Conservation (phyloP, 2,329 filamentous ascomycete genomes). For the Emmonsiellopsis sp. region DNA sequence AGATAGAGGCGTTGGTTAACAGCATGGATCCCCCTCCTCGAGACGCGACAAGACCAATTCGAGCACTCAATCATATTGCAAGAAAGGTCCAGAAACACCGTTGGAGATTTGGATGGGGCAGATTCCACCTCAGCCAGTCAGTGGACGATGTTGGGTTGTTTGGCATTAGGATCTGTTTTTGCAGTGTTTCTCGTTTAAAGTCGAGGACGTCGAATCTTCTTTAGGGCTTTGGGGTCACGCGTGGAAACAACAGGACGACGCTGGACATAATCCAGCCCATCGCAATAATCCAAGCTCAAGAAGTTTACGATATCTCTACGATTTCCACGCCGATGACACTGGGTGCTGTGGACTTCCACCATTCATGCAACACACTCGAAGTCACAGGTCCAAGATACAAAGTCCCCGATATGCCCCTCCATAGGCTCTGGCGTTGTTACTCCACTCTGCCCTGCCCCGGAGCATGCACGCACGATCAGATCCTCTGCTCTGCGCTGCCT, state of each 20-base stretch:
- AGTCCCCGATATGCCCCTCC: background rate
- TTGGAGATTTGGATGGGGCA: background rate
- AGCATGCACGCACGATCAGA: background rate
- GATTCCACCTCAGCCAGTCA: background rate
- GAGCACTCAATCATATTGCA: slow-evolving; percentile 1
- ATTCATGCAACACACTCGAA: background rate
- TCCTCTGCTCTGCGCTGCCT: background rate
- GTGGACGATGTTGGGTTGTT: background rate
- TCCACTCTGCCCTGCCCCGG: background rate
- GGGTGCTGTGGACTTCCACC: background rate
- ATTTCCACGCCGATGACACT: background rate
- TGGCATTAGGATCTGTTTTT: background rate
- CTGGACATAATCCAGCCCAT: background rate
- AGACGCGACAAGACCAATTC: background rate
- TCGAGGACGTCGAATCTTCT: background rate
- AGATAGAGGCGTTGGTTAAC: background rate
- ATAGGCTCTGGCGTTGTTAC: background rate
- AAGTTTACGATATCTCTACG: background rate
- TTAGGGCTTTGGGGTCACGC: background rate
- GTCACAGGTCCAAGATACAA: background rate
- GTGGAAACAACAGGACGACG: background rate
- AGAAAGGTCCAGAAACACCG: background rate
- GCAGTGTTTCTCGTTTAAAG: background rate
- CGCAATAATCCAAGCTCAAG: background rate
- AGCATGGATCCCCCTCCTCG: background rate